Evolutionary conservation across 495 filamentous ascomycete species (phyloP).

Genomic region (Delitschia confertaspora): DNA sequence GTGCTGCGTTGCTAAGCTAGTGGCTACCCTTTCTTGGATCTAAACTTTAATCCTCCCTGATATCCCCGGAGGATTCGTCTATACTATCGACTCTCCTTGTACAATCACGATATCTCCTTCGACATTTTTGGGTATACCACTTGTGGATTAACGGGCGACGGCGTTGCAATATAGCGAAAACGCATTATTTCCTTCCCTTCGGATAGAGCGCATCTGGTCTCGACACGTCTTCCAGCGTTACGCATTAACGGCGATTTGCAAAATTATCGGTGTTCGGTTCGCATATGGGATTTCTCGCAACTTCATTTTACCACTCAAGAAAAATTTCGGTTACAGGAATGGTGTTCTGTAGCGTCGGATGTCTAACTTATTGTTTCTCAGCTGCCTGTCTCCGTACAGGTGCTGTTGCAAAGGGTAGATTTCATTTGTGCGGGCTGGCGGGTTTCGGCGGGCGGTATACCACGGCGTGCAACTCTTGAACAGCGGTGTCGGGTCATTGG

Average conservation of each 20-base stretch:
- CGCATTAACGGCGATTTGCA: constrained; percentile 27
- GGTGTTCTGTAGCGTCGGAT: constrained; percentile 24
- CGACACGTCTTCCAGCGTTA: constrained; percentile 24
- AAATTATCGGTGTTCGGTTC: constrained; percentile 26
- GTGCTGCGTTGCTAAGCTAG: constrained; percentile 32
- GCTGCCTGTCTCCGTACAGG: constrained; percentile 1
- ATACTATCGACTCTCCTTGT: constrained; percentile 28
- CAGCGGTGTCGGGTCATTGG: constrained; percentile 25
- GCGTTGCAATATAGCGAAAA: constrained; percentile 30
- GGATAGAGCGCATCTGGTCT: constrained; percentile 28
- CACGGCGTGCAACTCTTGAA: constrained; percentile 27
- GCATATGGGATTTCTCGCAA: constrained; percentile 20
- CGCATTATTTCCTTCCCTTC: constrained; percentile 10
- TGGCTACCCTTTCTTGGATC: constrained; percentile 26
- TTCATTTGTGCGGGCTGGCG: constrained; percentile 25
- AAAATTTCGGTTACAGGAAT: constrained; percentile 23
- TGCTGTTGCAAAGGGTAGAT: constrained; percentile 25
- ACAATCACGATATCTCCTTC: constrained; percentile 29
- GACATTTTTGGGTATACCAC: constrained; percentile 31
- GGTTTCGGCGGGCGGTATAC: constrained; percentile 24
- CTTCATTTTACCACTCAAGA: constrained; percentile 22
- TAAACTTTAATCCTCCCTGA: constrained; percentile 23
- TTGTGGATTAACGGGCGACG: constrained; percentile 26
- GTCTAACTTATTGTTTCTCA: constrained; percentile 21
- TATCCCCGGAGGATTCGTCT: constrained; percentile 29